Evolutionary conservation across 805 yeast species (phyloP), one percentile per base, ranked within the genome.

Genomic region (Ogataea nonfermentans): DNA sequence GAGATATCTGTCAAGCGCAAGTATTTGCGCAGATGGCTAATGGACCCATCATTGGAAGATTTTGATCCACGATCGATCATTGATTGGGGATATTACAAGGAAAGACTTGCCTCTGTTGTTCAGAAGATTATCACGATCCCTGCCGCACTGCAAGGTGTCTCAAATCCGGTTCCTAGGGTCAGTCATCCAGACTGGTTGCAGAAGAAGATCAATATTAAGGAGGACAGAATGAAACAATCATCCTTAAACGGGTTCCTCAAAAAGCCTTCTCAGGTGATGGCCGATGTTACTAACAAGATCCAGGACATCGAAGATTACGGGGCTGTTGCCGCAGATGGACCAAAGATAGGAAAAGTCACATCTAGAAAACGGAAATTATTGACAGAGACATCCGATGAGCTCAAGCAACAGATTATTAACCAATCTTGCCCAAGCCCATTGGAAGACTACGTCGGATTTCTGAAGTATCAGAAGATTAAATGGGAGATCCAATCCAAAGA

Each of bases 61-160:
- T 87, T 87, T 57, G 97, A 91, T 61, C 95, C 96, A 3, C 73
- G 98, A 54, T 74, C 78, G 13, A 84, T 93, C 37, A 76, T 93
- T 45, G 98, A 93, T 61, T 93, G 99, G 99, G 78, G 68, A 15
- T 93, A 93, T 58, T 93, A 93, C 58, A 73, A 81, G 47, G 96
- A 88, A 53, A 78, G 99, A 54, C 71, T 93, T 24, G 95, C 91
- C 0, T 88, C 96, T 2, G 95, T 90, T 5, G 80, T 95, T 29
- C 96, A 90, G 60, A 93, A 95, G 63, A 88, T 93, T 53, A 86
- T 93, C 51, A 84, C 96, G 0, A 91, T 93, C 50, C 99, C 99
- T 2, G 99, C 99, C 4, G 98, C 97, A 5, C 68, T 91, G 39
- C 99, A 93, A 65, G 78, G 79, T 37, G 77, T 91, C 12, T 64